These are phyloP conservation scores for Acanthamoeba sp. DNA, from an alignment of 208 protist species.

Conservation along the genomic window DNA sequence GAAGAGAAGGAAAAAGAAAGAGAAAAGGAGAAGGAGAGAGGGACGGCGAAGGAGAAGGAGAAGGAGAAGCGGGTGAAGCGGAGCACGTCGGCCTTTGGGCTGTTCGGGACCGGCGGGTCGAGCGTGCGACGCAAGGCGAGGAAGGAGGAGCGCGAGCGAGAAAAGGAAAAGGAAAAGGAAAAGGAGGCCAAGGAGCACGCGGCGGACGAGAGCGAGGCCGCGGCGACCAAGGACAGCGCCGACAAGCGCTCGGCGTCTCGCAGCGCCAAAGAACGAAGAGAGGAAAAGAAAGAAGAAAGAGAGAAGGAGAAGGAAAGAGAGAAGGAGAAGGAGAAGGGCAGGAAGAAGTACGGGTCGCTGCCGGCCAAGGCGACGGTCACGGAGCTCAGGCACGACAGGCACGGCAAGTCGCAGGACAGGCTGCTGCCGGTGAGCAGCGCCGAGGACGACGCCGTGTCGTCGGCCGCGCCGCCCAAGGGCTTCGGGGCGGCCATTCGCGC, in stretches of 20 bases:
- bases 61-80: slow-evolving; percentile 63
- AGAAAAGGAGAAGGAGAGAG: slow-evolving; percentile 25
- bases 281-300: slow-evolving; percentile 43
- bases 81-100: slow-evolving; percentile 15
- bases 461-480: not conserved
- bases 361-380: slow-evolving; percentile 5
- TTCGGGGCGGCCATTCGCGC: slow-evolving; percentile 1
- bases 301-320: slow-evolving; percentile 34
- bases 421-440: not conserved
- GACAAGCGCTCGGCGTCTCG: not conserved
- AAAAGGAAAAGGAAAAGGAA: not conserved
- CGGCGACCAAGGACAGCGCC: not conserved
- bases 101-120: slow-evolving; percentile 33
- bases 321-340: not conserved
- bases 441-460: not conserved
- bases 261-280: not conserved
- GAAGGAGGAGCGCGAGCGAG: not conserved
- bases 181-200: no score
- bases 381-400: not conserved
- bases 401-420: not conserved
- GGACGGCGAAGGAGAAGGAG: not conserved
- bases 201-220: not conserved
- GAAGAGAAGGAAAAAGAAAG: slow-evolving; percentile 11
- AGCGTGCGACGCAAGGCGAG: not conserved
- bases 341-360: slow-evolving; percentile 20